phyloP scores from a whole-genome alignment of 164 flowering plant species.

The Vitis cinerea region DNA sequence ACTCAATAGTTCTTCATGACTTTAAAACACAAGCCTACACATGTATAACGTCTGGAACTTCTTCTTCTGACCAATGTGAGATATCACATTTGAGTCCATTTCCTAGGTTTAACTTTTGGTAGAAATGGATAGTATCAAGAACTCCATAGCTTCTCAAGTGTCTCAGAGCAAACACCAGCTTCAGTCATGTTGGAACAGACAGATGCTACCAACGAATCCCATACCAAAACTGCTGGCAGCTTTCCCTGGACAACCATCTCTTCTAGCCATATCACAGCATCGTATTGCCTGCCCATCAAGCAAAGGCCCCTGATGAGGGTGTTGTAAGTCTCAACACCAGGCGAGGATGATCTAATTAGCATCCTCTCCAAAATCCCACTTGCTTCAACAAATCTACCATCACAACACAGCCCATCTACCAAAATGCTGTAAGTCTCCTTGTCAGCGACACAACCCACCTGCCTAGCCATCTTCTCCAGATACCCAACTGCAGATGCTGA shows the following conservation, averaged over 20 bases:
- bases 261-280: slow-evolving; percentile 78
- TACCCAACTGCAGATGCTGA: slow-evolving; percentile 41
- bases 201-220: slow-evolving; percentile 54
- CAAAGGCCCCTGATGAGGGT: slow-evolving; percentile 63
- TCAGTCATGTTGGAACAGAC: slow-evolving; percentile 25
- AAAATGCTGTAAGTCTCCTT: slow-evolving; percentile 49
- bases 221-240: slow-evolving; percentile 45
- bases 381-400: slow-evolving; percentile 57
- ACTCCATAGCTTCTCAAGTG: too few species aligned
- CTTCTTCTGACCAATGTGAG: too few species aligned
- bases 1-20: too few species aligned
- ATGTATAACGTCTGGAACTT: too few species aligned
- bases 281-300: slow-evolving; percentile 48
- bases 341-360: slow-evolving; percentile 45
- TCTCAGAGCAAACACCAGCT: too few species aligned
- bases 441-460: slow-evolving; percentile 53
- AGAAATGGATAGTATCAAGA: too few species aligned
- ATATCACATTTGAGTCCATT: too few species aligned
- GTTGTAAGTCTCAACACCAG: slow-evolving; percentile 34
- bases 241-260: slow-evolving; percentile 76
- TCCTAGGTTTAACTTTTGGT: too few species aligned
- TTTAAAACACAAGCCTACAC: too few species aligned
- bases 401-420: slow-evolving; percentile 56
- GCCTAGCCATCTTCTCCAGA: slow-evolving; percentile 60
- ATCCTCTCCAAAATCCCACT: slow-evolving; percentile 57